Base-by-base conservation (phyloP, 345 rosid genomes). In the Erysimum cheiranthoides region DNA sequence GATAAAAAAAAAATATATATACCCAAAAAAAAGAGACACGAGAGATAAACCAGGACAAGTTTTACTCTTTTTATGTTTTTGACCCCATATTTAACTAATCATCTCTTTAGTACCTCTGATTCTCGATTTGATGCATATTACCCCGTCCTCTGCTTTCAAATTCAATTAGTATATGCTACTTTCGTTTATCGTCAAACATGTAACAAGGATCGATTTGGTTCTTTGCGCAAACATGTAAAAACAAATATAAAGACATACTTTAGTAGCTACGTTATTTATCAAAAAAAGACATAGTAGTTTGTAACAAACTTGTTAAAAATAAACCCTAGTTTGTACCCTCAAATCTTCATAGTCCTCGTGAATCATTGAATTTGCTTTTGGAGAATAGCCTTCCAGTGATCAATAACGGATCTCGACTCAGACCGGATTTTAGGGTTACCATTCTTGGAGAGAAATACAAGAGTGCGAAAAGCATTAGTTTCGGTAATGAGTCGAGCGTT, bases 341-440 rank as follows among this genome's bases (percentile, higher is more conserved):
- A 18, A 49, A 14, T 38, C 52, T 61, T 31, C 2, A 52, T 30
- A 32, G 35, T 38, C 35, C 10, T 43, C 5, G 18, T 13, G 28
- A 27, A 39, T 58, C 21, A 30, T 0, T 38, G 16, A 16, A 0
- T 3, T 47, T 28, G 12, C 42, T 18, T 73, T 18, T 43, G 30
- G 34, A 68, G 79, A 54, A 76, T 16, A 2, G 0, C 2, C 34
- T 1, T 62, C 60, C 30, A 76, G 66, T 76, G 80, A 52, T 52
- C 49, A 53, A 62, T 21, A 27, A 70, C 34, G 6, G 59, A 1
- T 36, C 12, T 63, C 0, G 80, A 62, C 52, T 70, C 71, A 0
- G 76, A 70, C 3, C 71, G 25, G 62, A 77, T 77, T 16, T 70
- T 70, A 77, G 76, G 76, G 71, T 77, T 77, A 27, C 53, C 71